Base-by-base conservation (phyloP, 495 filamentous ascomycete species). In the Penicillium angulare region DNA sequence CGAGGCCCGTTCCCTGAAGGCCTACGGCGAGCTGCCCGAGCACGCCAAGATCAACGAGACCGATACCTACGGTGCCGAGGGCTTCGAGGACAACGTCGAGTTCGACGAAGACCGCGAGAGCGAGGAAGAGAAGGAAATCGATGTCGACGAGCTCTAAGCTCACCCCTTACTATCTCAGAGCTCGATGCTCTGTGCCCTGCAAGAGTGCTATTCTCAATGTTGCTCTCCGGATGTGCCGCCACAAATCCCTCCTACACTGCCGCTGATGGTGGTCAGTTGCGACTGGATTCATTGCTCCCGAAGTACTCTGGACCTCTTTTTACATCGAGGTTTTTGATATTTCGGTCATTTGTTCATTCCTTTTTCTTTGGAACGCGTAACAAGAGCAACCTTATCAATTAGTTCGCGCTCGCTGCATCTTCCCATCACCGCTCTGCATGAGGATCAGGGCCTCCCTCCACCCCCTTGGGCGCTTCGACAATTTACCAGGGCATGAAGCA, bases 21-120 rank as follows among this genome's bases (percentile, higher is more conserved):
- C 90, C 52, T 97, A 96, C 65, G 93, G 95, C 65, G 93, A 98
- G 76, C 80, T 98, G 51, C 93, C 93, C 48, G 93, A 97, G 72
- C 90, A 82, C 60, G 93, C 95, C 66, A 97, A 97, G 87, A 97
- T 97, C 81, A 97, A 97, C 80, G 92, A 97, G 83, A 96, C 92
- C 50, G 92, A 96, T 73, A 95, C 90, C 56, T 96, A 90, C 69
- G 84, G 81, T 43, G 75, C 84, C 52, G 76, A 81, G 54, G 79
- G 78, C 50, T 68, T 79, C 64, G 79, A 81, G 57, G 79, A 80
- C 61, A 80, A 79, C 66, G 77, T 82, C 63, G 78, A 81, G 66
- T 81, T 81, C 69, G 78, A 80, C 73, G 77, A 81, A 63, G 79
- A 82, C 62, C 71, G 77, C 61, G 77, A 76, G 45, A 73, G 70